A percentile compares a stretch with the other conserved stretches of the same genome.
Conservation (phyloP, 805 yeast genomes). For the Priceomyces fermenticarens region DNA sequence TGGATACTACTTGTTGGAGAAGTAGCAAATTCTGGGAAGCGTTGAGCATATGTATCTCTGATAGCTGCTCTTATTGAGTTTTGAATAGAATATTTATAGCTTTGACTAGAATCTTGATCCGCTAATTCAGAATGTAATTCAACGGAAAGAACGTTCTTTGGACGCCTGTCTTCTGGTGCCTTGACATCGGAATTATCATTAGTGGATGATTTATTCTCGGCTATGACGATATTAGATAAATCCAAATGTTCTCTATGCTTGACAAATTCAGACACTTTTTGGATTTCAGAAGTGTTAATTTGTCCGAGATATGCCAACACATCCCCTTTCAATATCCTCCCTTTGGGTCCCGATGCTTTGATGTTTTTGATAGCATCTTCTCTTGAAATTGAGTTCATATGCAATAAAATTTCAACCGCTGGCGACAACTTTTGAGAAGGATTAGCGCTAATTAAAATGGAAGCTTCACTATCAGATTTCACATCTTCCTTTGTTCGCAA, state of each 20-base stretch:
- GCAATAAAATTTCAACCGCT: constrained; percentile 68
- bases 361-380: constrained; percentile 72
- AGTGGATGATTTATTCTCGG: constrained; percentile 22
- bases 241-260: constrained; percentile 62
- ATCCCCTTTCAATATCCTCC: constrained; percentile 87
- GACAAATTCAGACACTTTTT: constrained; percentile 53
- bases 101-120: constrained; percentile 20
- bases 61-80: constrained; percentile 27
- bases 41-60: constrained; percentile 26
- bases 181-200: constrained; percentile 9
- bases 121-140: constrained; percentile 24
- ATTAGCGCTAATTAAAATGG: constrained; percentile 48
- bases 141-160: constrained; percentile 25
- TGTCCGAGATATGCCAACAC: constrained; percentile 79
- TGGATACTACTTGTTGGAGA: constrained; percentile 26
- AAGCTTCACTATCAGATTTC: not conserved
- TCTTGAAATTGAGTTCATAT: constrained; percentile 56
- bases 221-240: constrained; percentile 60
- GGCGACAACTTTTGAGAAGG: constrained; percentile 70
- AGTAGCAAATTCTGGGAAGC: constrained; percentile 35
- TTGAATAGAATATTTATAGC: constrained; percentile 29
- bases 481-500: constrained; percentile 2
- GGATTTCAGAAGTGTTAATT: constrained; percentile 55
- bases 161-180: constrained; percentile 15
- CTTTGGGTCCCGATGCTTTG: constrained; percentile 84